phyloP scores from a whole-genome alignment of 2,329 filamentous ascomycete genomes.

The Exophiala oligosperma region DNA sequence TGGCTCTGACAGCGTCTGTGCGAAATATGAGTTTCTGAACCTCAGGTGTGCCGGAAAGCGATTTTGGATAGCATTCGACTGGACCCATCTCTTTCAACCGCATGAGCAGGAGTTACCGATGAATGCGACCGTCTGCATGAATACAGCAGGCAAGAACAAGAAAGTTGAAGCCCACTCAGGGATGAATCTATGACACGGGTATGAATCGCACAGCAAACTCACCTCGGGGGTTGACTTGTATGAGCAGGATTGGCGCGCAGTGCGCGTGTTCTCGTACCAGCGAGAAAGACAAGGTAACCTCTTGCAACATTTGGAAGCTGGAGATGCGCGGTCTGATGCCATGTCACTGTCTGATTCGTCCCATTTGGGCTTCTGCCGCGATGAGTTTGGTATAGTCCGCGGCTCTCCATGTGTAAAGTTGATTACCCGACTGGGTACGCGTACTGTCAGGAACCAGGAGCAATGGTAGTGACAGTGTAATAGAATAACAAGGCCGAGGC shows the following conservation, averaged over 20 bases:
- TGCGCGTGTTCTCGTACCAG: not conserved
- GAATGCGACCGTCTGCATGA: too few species aligned
- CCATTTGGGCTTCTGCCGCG: not conserved
- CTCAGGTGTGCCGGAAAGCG: not conserved
- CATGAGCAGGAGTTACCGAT: too few species aligned
- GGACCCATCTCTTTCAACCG: not conserved
- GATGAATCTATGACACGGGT: too few species aligned
- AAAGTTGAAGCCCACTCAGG: too few species aligned
- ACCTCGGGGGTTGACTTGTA: not conserved
- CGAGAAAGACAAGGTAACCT: not conserved
- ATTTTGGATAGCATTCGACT: not conserved
- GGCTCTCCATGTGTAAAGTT: not conserved
- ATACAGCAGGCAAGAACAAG: too few species aligned
- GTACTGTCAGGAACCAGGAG: conserved; percentile 9
- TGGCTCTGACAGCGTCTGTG: conserved; percentile 12
- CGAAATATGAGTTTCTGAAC: not conserved
- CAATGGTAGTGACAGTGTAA: conserved; percentile 1
- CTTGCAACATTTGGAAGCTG: not conserved
- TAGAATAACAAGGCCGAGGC: conserved; percentile 1
- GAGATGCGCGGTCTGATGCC: not conserved
- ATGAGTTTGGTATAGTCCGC: not conserved
- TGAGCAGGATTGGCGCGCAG: not conserved
- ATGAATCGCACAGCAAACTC: not conserved
- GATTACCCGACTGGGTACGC: conserved; percentile 2
- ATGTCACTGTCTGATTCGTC: not conserved